phyloP scores from a whole-genome alignment of 1,284 basidiomycete species.

The Fomitopsis schrenkii region DNA sequence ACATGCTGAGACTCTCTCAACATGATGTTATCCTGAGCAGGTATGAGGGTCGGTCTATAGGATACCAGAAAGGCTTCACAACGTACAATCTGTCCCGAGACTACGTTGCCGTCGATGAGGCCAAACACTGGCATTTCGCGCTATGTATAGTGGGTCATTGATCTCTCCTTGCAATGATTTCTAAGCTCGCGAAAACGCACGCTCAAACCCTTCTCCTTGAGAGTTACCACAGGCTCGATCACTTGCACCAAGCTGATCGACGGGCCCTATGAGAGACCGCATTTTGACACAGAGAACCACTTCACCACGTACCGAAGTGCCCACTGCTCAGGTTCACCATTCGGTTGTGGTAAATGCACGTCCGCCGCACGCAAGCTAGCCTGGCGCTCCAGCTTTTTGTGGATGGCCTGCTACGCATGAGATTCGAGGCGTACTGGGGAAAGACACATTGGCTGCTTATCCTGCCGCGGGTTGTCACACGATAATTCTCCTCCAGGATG shows the following conservation, averaged over 20 bases:
- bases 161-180: too few species aligned
- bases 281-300: background rate
- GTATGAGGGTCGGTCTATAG: background rate
- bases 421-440: background rate
- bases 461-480: background rate
- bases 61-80: too few species aligned
- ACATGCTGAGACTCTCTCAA: background rate
- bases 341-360: background rate
- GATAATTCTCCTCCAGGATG: background rate
- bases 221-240: background rate
- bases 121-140: background rate
- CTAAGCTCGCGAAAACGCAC: background rate
- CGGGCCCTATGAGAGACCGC: background rate
- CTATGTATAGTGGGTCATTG: background rate
- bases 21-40: background rate
- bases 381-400: background rate
- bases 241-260: background rate
- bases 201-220: background rate
- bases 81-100: background rate
- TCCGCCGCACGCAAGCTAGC: background rate
- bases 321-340: background rate
- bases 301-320: background rate
- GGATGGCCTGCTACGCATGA: background rate
- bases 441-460: background rate
- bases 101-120: background rate